Evolutionary conservation across 371 early-diverging fungal genomes (phyloP).

Genomic region (Lichtheimia ramosa): DNA sequence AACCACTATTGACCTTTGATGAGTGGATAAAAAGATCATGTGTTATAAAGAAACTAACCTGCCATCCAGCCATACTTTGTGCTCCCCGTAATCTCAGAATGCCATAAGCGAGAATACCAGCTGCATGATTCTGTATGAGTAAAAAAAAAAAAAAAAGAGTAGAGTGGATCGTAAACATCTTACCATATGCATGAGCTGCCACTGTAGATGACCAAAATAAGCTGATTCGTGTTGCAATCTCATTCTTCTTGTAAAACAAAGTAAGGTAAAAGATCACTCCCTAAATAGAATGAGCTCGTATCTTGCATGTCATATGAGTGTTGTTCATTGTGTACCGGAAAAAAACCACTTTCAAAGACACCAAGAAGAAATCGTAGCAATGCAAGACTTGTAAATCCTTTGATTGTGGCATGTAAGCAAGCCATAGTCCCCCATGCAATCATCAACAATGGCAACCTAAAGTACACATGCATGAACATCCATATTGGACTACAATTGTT

Average conservation of each 20-base stretch:
- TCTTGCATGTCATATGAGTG: too few species aligned
- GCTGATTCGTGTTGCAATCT: slow-evolving; percentile 53
- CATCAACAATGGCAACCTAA: slow-evolving; percentile 44
- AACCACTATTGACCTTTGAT: slow-evolving; percentile 27
- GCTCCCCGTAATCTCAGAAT: slow-evolving; percentile 39
- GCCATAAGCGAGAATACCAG: slow-evolving; percentile 49
- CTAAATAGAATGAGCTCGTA: neutral
- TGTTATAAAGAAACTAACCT: slow-evolving; percentile 11
- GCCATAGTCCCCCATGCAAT: slow-evolving; percentile 42
- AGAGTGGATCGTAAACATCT: neutral
- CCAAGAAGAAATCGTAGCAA: slow-evolving; percentile 41
- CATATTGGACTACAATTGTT: too few species aligned
- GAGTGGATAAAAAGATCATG: neutral
- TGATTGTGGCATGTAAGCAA: slow-evolving; percentile 33
- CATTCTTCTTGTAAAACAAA: slow-evolving; percentile 43
- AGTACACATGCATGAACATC: neutral
- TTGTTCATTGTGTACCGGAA: slow-evolving; percentile 23
- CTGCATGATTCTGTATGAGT: slow-evolving; percentile 10
- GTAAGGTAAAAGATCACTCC: slow-evolving; percentile 45
- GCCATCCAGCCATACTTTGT: slow-evolving; percentile 44
- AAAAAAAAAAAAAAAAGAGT: neutral
- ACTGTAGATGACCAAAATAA: slow-evolving; percentile 49
- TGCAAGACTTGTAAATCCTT: slow-evolving; percentile 28
- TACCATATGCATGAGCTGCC: slow-evolving; percentile 49
- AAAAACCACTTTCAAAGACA: slow-evolving; percentile 48